phyloP scores from a whole-genome alignment of 2,329 filamentous ascomycete species.

The Torrubiellomyces zombiae region DNA sequence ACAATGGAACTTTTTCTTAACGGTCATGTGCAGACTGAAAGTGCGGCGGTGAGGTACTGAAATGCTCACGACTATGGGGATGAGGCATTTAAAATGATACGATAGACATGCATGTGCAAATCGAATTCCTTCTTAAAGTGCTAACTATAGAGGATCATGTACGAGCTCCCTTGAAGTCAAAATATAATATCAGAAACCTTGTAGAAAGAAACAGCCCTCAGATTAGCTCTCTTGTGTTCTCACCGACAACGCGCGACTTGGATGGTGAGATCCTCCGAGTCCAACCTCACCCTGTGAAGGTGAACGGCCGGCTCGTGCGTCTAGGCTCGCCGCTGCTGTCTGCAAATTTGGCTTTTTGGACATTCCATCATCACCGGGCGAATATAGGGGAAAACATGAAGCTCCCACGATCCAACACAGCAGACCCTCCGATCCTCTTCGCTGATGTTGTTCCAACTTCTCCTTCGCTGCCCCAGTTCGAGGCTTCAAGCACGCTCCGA shows the following conservation, averaged over 20 bases:
- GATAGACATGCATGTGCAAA: too few species aligned
- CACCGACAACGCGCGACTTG: conserved; percentile 27
- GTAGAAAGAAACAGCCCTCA: conserved; percentile 23
- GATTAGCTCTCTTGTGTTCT: conserved; percentile 41
- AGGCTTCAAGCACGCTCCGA: conserved; percentile 26
- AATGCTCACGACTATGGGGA: too few species aligned
- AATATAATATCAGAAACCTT: neutral
- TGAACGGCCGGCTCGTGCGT: too few species aligned
- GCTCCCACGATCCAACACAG: conserved; percentile 5
- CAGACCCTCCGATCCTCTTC: too few species aligned
- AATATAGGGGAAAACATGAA: too few species aligned
- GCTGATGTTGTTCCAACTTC: conserved; percentile 1
- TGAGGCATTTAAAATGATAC: too few species aligned
- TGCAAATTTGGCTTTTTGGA: conserved; percentile 45
- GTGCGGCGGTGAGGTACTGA: too few species aligned
- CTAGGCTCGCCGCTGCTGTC: conserved; percentile 24
- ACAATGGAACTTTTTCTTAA: too few species aligned
- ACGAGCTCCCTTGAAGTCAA: neutral
- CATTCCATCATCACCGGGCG: conserved; percentile 33
- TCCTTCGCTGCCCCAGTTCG: conserved; percentile 1
- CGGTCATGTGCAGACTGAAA: too few species aligned
- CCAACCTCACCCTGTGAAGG: conserved; percentile 4
- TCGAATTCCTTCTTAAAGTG: too few species aligned
- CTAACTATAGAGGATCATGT: too few species aligned
- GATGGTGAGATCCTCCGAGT: too few species aligned